Percentiles rank a stretch among this genome's conserved stretches.
These are phyloP conservation scores for Takashimella koratensis DNA, from an alignment of 1,284 basidiomycete species.

Conservation along the genomic window DNA sequence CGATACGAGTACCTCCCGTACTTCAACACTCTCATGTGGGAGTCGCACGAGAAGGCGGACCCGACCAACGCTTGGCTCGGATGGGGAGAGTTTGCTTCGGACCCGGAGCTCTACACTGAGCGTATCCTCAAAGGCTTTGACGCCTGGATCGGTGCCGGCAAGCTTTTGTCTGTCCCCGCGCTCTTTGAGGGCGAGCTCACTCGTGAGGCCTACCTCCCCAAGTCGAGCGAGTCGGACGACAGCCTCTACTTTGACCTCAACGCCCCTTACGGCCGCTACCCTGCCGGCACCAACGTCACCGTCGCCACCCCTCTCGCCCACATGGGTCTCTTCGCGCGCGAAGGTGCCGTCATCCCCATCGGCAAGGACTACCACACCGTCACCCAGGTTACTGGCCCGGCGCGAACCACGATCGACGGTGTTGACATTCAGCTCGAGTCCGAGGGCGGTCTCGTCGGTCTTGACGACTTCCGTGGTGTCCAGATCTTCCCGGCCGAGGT, in stretches of 20 bases:
- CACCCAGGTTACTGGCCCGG: conserved; percentile 38
- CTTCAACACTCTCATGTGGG: conserved; percentile 50
- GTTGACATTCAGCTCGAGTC: conserved; percentile 42
- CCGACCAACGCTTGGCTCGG: conserved; percentile 50
- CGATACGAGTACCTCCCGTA: conserved; percentile 48
- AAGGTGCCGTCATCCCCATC: conserved; percentile 49
- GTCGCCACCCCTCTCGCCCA: conserved; percentile 48
- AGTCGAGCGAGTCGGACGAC: conserved; percentile 23
- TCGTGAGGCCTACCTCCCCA: conserved; percentile 48
- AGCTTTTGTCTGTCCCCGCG: conserved; percentile 45
- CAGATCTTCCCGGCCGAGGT: conserved; percentile 46
- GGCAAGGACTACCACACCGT: conserved; percentile 48
- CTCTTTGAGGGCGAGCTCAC: conserved; percentile 41
- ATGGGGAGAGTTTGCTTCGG: conserved; percentile 47
- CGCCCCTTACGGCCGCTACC: conserved; percentile 25
- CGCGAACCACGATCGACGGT: conserved; percentile 45
- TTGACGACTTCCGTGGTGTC: conserved; percentile 50
- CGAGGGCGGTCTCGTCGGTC: conserved; percentile 45
- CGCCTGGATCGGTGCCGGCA: conserved; percentile 50
- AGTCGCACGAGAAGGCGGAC: conserved; percentile 42
- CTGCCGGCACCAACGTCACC: conserved; percentile 31
- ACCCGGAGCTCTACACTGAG: conserved; percentile 45
- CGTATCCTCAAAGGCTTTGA: conserved; percentile 48
- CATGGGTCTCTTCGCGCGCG: conserved; percentile 49
- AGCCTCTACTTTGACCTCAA: conserved; percentile 36